Evolutionary conservation across 176 grass and related monocot genomes (phyloP).

Genomic region (Otatea glauca): DNA sequence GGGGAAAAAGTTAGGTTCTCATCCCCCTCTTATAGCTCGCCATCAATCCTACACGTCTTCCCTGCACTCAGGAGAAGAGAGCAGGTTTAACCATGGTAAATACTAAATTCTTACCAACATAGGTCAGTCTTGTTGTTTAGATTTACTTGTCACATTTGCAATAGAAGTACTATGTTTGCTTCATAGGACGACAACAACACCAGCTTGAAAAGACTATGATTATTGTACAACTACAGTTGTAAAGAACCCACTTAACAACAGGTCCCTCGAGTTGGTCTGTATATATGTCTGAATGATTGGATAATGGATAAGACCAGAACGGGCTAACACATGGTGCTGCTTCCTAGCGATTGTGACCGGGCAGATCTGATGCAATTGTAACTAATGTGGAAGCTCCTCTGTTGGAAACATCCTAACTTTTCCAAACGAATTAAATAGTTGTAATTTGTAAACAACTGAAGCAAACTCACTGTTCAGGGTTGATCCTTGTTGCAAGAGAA

Average conservation of each 20-base stretch:
- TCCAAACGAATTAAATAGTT: neutral
- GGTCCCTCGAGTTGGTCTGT: slow-evolving; percentile 10
- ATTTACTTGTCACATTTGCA: neutral
- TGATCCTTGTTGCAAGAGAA: neutral
- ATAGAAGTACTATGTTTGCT: neutral
- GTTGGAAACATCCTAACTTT: neutral
- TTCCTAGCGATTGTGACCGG: slow-evolving; percentile 24
- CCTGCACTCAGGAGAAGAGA: too few relatives aligned
- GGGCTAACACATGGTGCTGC: slow-evolving; percentile 49
- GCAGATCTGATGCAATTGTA: slow-evolving; percentile 35
- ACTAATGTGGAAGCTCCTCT: neutral
- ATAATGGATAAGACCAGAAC: slow-evolving; percentile 33
- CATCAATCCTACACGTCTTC: too few relatives aligned
- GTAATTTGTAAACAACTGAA: neutral
- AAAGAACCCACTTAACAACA: slow-evolving; percentile 33
- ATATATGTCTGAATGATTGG: slow-evolving; percentile 52
- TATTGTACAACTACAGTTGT: neutral
- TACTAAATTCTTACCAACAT: too few relatives aligned
- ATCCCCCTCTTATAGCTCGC: too few relatives aligned
- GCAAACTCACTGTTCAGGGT: too few relatives aligned
- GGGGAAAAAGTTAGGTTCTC: too few relatives aligned
- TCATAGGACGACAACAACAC: slow-evolving; percentile 9
- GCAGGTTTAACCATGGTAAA: too few relatives aligned
- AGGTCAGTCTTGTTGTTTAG: neutral
- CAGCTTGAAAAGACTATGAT: slow-evolving; percentile 15